Evolutionary conservation across 179 eudicot species (phyloP), one percentile per base, ranked within the genome.

Genomic region (Silene coronaria): DNA sequence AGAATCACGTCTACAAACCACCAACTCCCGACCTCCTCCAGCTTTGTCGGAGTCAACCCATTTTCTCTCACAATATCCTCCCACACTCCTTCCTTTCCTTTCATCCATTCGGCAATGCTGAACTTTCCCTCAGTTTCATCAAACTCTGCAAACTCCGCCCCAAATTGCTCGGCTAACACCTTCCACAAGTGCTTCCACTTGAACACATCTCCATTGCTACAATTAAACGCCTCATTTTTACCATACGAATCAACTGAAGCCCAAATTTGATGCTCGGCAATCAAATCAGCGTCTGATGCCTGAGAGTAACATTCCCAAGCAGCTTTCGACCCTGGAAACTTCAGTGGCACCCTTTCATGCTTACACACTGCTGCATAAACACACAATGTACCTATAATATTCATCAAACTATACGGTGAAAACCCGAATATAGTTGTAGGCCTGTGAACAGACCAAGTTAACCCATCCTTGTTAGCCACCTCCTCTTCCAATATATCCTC

Each of bases 261-360:
- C 88, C 88, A 85, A 57, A 85, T 85, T 0, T 85, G 88, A 9
- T 85, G 88, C 76, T 85, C 88, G 1, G 88, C 88, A 6, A 85
- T 77, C 24, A 85, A 77, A 68, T 85, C 88, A 1, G 86, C 85
- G 46, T 85, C 88, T 10, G 88, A 85, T 0, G 80, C 88, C 11
- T 58, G 70, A 0, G 82, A 80, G 70, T 80, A 85, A 8, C 81
- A 32, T 55, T 85, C 86, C 88, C 88, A 85, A 4, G 81, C 80
- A 7, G 48, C 48, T 67, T 81, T 83, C 3, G 77, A 10, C 1
- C 88, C 88, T 0, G 88, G 88, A 19, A 85, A 85, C 66, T 68
- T 71, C 19, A 83, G 8, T 11, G 84, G 83, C 1, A 71, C 58
- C 9, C 85, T 80, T 73, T 81, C 86, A 60, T 85, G 85, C 74